Evolutionary conservation across 257 asterid genomes (phyloP), one percentile per base, ranked within the genome.

Genomic region (Paulownia fortunei): DNA sequence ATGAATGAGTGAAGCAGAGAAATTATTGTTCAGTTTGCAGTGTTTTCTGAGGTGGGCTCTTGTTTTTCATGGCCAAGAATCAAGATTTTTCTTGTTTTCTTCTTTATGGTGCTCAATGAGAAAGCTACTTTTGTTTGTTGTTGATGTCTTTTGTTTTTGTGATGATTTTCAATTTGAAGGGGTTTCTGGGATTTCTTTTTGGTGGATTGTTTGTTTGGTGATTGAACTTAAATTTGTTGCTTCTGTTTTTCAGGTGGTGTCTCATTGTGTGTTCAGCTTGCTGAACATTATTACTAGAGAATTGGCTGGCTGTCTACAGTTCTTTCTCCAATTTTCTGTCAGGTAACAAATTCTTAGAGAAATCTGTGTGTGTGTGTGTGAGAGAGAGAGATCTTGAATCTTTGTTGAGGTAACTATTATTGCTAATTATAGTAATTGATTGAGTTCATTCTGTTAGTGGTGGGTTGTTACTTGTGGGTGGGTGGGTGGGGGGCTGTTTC

Each of bases 1-100:
- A 30, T 30, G 36, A 30, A 30, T 30, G 36, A n/a, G 49, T 65
- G 69, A 41, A 41, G n/a, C n/a, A n/a, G n/a, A n/a, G 36, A 7
- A 39, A 23, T 56, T 37, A n/a, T 41, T 63, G 24, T 44, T 39
- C 27, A 51, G 54, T 69, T 63, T 16, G n/a, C n/a, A 4, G 78
- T 30, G 11, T 23, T 52, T 58, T 16, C 19, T 36, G 60, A 60
- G 63, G 82, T 74, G 77, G 83, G 79, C 8, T 56, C 52, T 37
- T 37, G 8, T 27, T 44, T 41, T 60, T 36, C 54, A 49, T 70
- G 72, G 60, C 60, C 15, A 42, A 74, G 58, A 70, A 64, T 64
- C 81, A 42, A 76, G 55, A 26, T 79, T 81, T 69, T 27, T 75
- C 21, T 23, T 37, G 11, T 55, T 16, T 26, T 26, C 30, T 18